Conservation (phyloP, 441 rosid species). For the Gossypium davidsonii region DNA sequence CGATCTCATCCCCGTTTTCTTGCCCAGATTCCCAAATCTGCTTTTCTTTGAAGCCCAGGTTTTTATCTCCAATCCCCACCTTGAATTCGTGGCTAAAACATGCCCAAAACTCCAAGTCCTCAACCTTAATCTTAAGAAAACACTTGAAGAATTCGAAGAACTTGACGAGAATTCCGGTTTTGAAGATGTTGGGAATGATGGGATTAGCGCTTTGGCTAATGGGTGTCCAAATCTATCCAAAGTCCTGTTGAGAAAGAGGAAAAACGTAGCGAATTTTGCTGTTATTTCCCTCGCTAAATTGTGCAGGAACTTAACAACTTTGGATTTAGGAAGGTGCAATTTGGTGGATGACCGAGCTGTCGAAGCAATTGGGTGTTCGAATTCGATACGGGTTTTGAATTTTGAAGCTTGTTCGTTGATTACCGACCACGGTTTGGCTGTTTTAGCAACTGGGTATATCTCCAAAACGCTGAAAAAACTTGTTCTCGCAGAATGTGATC, state of each 20-base stretch:
- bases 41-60: constrained; percentile 17
- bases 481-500: constrained; percentile 36
- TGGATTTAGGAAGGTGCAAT: constrained; percentile 40
- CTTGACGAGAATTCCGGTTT: neutral
- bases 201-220: constrained; percentile 27
- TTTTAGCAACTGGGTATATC: constrained; percentile 30
- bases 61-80: constrained; percentile 24
- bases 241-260: constrained; percentile 32
- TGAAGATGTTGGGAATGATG: constrained; percentile 28
- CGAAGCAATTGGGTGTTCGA: constrained; percentile 25
- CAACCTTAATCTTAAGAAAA: constrained; percentile 22
- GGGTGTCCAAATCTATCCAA: constrained; percentile 25
- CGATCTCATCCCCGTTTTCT: constrained; percentile 24
- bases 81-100: constrained; percentile 27
- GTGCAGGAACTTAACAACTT: constrained; percentile 22
- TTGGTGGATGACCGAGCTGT: constrained; percentile 33
- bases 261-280: constrained; percentile 27
- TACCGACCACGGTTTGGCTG: constrained; percentile 31
- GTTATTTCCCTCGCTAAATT: constrained; percentile 20
- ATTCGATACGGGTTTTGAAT: constrained; percentile 27
- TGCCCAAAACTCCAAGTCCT: constrained; percentile 30
- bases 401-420: constrained; percentile 34
- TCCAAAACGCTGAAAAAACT: constrained; percentile 34
- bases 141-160: constrained; percentile 1
- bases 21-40: constrained; percentile 44